A percentile compares a stretch with the other conserved stretches of the same genome.
Conservation (phyloP, 345 rosid species). For the Eucalyptus urophylla region DNA sequence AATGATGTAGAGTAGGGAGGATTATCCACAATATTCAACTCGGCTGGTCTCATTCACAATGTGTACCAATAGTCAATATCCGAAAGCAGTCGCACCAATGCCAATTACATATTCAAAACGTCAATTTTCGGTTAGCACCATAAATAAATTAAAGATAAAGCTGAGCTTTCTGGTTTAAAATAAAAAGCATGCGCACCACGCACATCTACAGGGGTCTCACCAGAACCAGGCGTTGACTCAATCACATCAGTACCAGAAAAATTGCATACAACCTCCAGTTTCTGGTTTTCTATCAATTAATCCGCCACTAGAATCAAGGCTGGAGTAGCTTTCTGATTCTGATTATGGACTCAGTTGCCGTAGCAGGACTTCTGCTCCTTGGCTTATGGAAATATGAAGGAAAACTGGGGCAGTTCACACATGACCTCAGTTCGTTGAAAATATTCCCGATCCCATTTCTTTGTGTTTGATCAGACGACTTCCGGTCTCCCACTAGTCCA, state of each 20-base stretch:
- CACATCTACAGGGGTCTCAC: background rate
- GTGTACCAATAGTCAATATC: background rate
- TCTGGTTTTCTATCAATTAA: background rate
- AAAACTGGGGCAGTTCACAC: background rate
- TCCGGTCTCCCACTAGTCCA: background rate
- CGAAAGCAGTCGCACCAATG: background rate
- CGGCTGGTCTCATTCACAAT: background rate
- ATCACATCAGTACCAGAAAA: background rate
- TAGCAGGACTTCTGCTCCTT: background rate
- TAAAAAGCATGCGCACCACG: background rate
- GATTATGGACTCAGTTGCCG: background rate
- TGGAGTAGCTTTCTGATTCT: background rate
- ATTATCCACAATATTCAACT: background rate
- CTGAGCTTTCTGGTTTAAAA: background rate
- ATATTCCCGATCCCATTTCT: background rate
- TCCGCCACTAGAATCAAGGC: background rate
- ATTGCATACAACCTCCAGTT: background rate
- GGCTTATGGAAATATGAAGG: background rate
- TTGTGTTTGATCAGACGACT: background rate
- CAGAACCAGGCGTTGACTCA: background rate
- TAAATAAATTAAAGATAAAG: background rate
- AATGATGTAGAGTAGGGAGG: background rate
- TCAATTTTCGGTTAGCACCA: background rate
- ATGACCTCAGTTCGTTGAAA: background rate
- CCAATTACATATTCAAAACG: background rate